Conservation (phyloP, 768 basidiomycete species). For the Russula sp. region DNA sequence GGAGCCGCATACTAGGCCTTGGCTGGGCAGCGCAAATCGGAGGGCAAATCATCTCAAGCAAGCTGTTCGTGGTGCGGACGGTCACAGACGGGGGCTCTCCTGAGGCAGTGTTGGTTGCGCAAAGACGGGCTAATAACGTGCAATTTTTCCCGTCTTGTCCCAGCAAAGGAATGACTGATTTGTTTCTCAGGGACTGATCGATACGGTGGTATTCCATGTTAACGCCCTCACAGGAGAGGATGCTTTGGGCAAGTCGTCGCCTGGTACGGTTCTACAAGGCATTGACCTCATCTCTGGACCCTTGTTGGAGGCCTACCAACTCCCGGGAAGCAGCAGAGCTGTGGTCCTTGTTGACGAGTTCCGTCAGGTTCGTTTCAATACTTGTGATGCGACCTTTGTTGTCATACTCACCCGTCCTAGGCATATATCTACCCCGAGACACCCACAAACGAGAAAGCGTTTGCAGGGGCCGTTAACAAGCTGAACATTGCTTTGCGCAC, state of each 20-base stretch:
- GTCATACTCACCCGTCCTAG: slow-evolving; percentile 30
- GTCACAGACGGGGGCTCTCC: slow-evolving; percentile 44
- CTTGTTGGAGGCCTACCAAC: slow-evolving; percentile 50
- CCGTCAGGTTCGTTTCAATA: slow-evolving; percentile 49
- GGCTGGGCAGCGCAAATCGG: slow-evolving; percentile 59
- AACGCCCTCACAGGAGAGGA: slow-evolving; percentile 78
- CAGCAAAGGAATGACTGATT: slow-evolving; percentile 4
- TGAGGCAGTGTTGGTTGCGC: slow-evolving; percentile 56
- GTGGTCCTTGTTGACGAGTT: slow-evolving; percentile 70
- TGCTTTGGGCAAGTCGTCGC: slow-evolving; percentile 30
- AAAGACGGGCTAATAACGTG: slow-evolving; percentile 59
- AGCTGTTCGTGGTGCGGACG: slow-evolving; percentile 49
- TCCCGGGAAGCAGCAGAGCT: slow-evolving; percentile 41
- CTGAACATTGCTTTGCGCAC: slow-evolving; percentile 55
- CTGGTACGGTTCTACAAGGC: slow-evolving; percentile 46
- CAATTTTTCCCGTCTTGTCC: slow-evolving; percentile 11
- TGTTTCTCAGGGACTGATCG: slow-evolving; percentile 45
- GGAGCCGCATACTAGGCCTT: slow-evolving; percentile 72
- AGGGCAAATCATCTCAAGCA: slow-evolving; percentile 50
- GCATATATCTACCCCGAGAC: slow-evolving; percentile 65
- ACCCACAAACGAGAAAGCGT: slow-evolving; percentile 36
- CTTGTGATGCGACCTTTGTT: background rate
- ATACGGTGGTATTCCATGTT: slow-evolving; percentile 72
- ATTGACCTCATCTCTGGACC: slow-evolving; percentile 55
- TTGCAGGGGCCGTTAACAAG: slow-evolving; percentile 39